Conservation (phyloP, 805 yeast species). For the Spathaspora sp. region DNA sequence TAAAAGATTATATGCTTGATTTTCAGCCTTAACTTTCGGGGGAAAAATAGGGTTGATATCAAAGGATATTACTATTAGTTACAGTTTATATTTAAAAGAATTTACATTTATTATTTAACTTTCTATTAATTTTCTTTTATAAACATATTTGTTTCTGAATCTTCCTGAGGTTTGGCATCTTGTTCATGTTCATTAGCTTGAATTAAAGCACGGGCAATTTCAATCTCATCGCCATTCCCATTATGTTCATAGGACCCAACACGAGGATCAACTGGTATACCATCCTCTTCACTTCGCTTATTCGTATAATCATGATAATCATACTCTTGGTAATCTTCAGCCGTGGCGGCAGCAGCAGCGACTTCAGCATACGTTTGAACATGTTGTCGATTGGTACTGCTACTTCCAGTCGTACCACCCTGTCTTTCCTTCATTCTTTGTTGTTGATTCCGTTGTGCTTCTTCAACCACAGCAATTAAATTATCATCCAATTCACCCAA, state of each 20-base stretch:
- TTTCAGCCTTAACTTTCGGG: not conserved
- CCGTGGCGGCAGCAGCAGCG: slow-evolving; percentile 5
- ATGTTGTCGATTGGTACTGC: not conserved
- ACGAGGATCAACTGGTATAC: slow-evolving; percentile 57
- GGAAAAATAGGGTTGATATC: not conserved
- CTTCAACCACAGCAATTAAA: slow-evolving; percentile 58
- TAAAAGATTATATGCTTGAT: not conserved
- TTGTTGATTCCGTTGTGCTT: slow-evolving; percentile 33
- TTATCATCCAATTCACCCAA: slow-evolving; percentile 42
- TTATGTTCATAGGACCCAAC: slow-evolving; percentile 43
- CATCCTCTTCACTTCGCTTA: slow-evolving; percentile 3
- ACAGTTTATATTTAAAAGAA: not conserved
- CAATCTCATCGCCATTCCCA: slow-evolving; percentile 48
- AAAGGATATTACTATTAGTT: not conserved
- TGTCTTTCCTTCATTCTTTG: slow-evolving; percentile 32
- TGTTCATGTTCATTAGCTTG: slow-evolving; percentile 46
- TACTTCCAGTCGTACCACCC: not conserved
- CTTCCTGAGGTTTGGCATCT: not conserved
- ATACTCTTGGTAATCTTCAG: not conserved
- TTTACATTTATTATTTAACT: slow-evolving; percentile 3
- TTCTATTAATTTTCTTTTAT: slow-evolving; percentile 9
- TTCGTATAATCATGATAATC: slow-evolving; percentile 1
- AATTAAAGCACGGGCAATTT: slow-evolving; percentile 62
- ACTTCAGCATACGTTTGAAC: slow-evolving; percentile 10
- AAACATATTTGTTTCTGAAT: slow-evolving; percentile 16